Base-by-base conservation (phyloP, 805 yeast genomes). In the Diddensiella santjacobensis region DNA sequence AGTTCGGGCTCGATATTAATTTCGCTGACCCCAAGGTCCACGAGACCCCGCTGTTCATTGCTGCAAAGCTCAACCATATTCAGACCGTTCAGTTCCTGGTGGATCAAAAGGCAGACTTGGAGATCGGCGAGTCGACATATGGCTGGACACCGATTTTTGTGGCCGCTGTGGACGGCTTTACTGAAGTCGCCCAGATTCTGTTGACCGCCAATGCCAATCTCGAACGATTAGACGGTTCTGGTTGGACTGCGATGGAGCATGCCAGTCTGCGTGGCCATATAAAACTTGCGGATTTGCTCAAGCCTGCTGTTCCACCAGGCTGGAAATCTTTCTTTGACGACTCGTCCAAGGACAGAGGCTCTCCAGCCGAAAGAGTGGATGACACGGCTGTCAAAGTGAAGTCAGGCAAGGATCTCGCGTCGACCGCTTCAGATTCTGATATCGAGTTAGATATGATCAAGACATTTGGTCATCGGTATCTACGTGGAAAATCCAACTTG, bases 201-300 rank as follows among this genome's bases (percentile, higher is more conserved):
- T 64, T 83, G 23, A 66, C 69, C 0, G 60, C 72, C 38, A 80
- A 79, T 18, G 84, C 88, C 3, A 68, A 72, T 4, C 77, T 69
- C 49, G 75, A 77, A 39, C 66, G 71, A 22, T 73, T 77, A 15
- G 98, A 91, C 68, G 83, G 80, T 40, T 83, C 93, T 45, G 97
- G 97, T 0, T 91, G 98, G 98, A 80, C 88, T 17, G 96, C 98
- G n/a, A 81, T 88, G 81, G 98, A 91, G 60, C 98, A 91, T 65
- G 96, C 97, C 0, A 83, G 87, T 42, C 71, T 91, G 40, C 75
- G 97, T 58, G 98, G 98, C 3, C 95, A 89, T 63, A 68, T 90
- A 49, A 74, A 71, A 2, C 77, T 87, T 31, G 83, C 93, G 1
- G 79, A 79, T 45, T 57, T 79, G 59, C 69, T 91, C 47, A 62